phyloP scores from a whole-genome alignment of 148 eudicot species.

The Cornus suecica region DNA sequence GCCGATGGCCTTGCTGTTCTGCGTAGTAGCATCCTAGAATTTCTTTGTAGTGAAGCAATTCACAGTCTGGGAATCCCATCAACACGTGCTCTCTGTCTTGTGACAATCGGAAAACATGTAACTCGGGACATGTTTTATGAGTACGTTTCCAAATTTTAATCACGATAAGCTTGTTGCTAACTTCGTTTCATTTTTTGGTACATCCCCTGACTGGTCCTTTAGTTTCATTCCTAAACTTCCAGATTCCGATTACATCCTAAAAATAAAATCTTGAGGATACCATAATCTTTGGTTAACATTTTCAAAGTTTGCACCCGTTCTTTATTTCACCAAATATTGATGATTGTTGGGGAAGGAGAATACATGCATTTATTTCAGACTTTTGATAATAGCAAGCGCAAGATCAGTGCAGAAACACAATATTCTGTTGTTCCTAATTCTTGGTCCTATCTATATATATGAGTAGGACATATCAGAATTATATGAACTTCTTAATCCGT shows the following conservation, averaged over 20 bases:
- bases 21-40: conserved; percentile 91
- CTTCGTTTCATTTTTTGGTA: background rate
- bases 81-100: conserved; percentile 92
- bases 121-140: conserved; percentile 94
- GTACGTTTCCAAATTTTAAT: conserved; percentile 40
- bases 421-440: background rate
- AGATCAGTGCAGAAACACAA: background rate
- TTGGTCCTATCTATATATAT: background rate
- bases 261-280: background rate
- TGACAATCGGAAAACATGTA: conserved; percentile 87
- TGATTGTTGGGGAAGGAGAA: background rate
- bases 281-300: background rate
- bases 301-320: background rate
- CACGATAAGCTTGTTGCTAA: background rate
- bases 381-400: background rate
- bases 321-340: background rate
- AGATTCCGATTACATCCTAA: background rate
- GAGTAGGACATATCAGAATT: background rate
- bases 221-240: background rate
- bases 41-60: conserved; percentile 98
- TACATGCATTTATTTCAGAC: background rate
- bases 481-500: background rate
- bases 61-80: conserved; percentile 94
- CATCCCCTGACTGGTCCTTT: background rate
- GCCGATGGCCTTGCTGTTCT: conserved; percentile 99